These are phyloP conservation scores for Wickerhamomyces xylosicus DNA, from an alignment of 805 yeast species.

Conservation along the genomic window DNA sequence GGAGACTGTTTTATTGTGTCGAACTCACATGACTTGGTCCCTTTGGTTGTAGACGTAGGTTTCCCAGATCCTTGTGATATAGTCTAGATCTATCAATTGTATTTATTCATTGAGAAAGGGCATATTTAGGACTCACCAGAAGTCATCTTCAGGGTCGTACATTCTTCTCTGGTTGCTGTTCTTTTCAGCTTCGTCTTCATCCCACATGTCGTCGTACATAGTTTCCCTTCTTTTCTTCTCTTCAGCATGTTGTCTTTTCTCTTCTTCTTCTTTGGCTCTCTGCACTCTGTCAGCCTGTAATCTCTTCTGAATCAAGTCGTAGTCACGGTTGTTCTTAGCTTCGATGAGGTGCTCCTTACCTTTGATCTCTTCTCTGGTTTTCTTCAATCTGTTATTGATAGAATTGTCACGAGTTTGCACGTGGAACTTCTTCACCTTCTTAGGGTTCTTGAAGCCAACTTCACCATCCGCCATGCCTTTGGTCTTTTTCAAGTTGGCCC, in stretches of 20 bases:
- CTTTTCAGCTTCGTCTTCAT: conserved; percentile 29
- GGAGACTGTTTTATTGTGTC: too few species aligned
- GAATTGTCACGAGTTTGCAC: conserved; percentile 49
- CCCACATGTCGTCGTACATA: conserved; percentile 37
- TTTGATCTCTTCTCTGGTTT: conserved; percentile 47
- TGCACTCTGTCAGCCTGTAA: conserved; percentile 19
- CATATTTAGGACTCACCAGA: too few species aligned
- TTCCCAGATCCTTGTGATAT: too few species aligned
- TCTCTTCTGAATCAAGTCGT: conserved; percentile 16
- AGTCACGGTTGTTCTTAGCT: conserved; percentile 30
- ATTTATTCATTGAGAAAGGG: too few species aligned
- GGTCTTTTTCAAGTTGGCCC: conserved; percentile 55
- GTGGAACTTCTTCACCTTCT: conserved; percentile 39
- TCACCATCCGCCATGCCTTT: conserved; percentile 74
- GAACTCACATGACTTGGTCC: too few species aligned
- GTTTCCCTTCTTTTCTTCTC: conserved; percentile 31
- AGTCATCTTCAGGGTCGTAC: conserved; percentile 51
- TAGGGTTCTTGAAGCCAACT: conserved; percentile 58
- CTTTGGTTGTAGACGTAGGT: too few species aligned
- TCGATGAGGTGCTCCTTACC: conserved; percentile 21
- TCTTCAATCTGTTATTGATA: conserved; percentile 50
- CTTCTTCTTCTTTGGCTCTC: conserved; percentile 21
- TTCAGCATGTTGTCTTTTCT: conserved; percentile 26
- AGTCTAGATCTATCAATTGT: too few species aligned
- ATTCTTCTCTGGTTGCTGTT: conserved; percentile 35